Percentiles rank a stretch among this genome's conserved stretches.
These are phyloP conservation scores for Kazachstania psychrophila DNA, from an alignment of 805 yeast genomes.

Conservation along the genomic window DNA sequence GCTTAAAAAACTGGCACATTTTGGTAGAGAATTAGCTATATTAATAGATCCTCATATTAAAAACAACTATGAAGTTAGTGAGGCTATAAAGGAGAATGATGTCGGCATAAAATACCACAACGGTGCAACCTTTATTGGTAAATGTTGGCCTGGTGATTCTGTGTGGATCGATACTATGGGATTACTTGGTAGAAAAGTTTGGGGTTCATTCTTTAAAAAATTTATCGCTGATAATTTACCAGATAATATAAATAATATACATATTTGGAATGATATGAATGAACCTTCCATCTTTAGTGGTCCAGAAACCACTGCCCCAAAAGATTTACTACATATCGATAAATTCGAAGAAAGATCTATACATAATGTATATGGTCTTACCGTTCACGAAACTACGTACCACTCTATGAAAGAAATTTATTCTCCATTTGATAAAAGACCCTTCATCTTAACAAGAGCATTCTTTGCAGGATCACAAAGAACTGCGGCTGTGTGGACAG, in stretches of 20 bases:
- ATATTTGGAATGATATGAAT: constrained; percentile 97
- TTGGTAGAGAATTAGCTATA: constrained; percentile 74
- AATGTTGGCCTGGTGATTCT: constrained; percentile 98
- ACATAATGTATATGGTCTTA: constrained; percentile 76
- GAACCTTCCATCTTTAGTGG: constrained; percentile 95
- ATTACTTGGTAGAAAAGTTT: constrained; percentile 48
- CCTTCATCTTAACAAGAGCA: constrained; percentile 80
- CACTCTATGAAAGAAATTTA: constrained; percentile 50
- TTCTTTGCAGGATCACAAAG: constrained; percentile 88
- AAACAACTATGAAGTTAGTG: constrained; percentile 55
- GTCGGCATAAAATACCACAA: constrained; percentile 40
- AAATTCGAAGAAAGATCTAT: constrained; percentile 85
- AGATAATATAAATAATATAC: constrained; percentile 51
- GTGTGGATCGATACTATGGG: constrained; percentile 85
- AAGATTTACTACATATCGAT: constrained; percentile 69
- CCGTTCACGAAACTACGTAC: constrained; percentile 73
- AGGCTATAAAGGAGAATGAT: constrained; percentile 35
- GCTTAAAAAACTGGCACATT: constrained; percentile 52
- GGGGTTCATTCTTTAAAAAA: constrained; percentile 47
- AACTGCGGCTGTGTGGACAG: constrained; percentile 94
- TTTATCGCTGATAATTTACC: constrained; percentile 26
- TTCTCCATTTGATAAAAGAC: constrained; percentile 44
- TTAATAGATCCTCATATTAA: constrained; percentile 91
- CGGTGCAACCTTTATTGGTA: constrained; percentile 59
- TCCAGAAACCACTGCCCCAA: constrained; percentile 86